Evolutionary conservation across 495 filamentous ascomycete species (phyloP).

Genomic region (Penicillium silybi): DNA sequence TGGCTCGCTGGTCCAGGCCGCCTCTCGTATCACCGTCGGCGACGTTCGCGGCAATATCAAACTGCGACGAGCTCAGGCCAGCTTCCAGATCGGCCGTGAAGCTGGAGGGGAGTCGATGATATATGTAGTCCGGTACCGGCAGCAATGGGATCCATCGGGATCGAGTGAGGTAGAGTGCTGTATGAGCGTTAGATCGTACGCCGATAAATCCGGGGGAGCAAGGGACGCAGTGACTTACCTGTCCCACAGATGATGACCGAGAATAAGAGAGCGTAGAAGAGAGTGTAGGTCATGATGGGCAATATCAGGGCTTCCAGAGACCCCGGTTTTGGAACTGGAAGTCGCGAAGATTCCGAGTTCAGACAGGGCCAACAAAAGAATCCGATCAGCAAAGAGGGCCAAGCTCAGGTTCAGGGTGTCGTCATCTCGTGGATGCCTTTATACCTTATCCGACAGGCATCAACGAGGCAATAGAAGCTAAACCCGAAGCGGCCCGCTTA

Average conservation of each 20-base stretch:
- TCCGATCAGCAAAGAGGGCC: background rate
- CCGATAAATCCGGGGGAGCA: background rate
- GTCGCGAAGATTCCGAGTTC: background rate
- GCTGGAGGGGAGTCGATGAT: slow-evolving; percentile 66
- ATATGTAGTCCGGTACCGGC: slow-evolving; percentile 58
- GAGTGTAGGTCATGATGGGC: slow-evolving; percentile 58
- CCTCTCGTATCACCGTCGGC: slow-evolving; percentile 67
- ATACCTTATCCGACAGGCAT: background rate
- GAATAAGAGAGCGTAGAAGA: slow-evolving; percentile 73
- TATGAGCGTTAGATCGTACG: background rate
- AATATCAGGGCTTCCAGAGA: background rate
- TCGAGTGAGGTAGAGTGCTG: slow-evolving; percentile 76
- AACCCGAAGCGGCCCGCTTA: slow-evolving; percentile 42
- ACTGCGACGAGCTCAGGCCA: slow-evolving; percentile 74
- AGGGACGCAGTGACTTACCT: slow-evolving; percentile 38
- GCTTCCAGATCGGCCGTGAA: slow-evolving; percentile 81
- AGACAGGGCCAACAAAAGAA: background rate
- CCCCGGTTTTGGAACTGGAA: background rate
- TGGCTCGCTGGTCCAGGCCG: slow-evolving; percentile 74
- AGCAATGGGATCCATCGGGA: slow-evolving; percentile 65
- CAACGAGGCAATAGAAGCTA: slow-evolving; percentile 16
- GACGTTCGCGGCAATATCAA: slow-evolving; percentile 77
- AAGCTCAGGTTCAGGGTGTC: background rate
- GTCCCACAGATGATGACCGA: slow-evolving; percentile 57
- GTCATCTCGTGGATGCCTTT: background rate